A percentile compares a stretch with the other conserved stretches of the same genome.
phyloP scores from a whole-genome alignment of 306 rosid genomes.

The Bauhinia variegata region DNA sequence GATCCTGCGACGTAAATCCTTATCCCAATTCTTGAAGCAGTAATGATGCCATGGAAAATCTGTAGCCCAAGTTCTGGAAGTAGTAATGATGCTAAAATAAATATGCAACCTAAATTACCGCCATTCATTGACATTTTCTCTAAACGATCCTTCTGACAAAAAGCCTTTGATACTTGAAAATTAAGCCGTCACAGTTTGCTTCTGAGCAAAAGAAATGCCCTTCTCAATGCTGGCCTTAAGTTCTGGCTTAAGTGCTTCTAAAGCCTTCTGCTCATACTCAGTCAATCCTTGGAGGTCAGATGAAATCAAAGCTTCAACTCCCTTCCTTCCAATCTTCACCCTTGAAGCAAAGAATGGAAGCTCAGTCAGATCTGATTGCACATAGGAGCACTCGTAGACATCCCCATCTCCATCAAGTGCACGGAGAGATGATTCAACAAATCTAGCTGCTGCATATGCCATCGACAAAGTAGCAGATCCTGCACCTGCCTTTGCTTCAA shows the following conservation, averaged over 20 bases:
- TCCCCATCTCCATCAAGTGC: constrained; percentile 70
- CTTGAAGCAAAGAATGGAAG: constrained; percentile 73
- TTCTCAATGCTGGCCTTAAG: constrained; percentile 65
- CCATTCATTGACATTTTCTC: background rate
- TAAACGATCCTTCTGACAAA: background rate
- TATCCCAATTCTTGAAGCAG: background rate
- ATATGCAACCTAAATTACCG: background rate
- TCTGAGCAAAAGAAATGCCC: constrained; percentile 58
- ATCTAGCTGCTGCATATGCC: constrained; percentile 75
- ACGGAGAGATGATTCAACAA: constrained; percentile 71
- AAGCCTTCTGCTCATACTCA: constrained; percentile 58
- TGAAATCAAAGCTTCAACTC: constrained; percentile 53
- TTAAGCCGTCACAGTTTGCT: constrained; percentile 47
- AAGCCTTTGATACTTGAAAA: background rate
- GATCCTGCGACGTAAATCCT: background rate
- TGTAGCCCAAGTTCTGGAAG: background rate
- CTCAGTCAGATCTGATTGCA: constrained; percentile 63
- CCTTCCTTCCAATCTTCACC: constrained; percentile 62
- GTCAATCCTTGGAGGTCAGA: constrained; percentile 66
- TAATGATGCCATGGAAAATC: background rate
- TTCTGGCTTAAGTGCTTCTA: constrained; percentile 65
- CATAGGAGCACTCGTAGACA: constrained; percentile 62
- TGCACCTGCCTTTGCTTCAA: constrained; percentile 70
- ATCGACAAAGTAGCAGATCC: constrained; percentile 72
- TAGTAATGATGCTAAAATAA: background rate